These are phyloP conservation scores for Salmacisia buchloeana DNA, from an alignment of 1,284 basidiomycete genomes.

Conservation along the genomic window DNA sequence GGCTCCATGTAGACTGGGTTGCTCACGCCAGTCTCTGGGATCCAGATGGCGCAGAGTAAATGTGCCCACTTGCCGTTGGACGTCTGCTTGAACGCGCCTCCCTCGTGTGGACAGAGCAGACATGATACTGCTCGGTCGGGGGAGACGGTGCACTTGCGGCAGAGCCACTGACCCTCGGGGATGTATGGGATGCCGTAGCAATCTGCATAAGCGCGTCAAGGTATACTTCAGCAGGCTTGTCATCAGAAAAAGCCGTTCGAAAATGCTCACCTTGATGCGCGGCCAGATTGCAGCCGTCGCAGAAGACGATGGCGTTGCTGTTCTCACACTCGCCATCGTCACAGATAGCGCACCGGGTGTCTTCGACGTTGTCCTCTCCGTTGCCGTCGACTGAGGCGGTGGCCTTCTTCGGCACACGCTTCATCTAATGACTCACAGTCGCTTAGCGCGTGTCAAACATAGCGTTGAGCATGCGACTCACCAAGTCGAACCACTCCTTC, in stretches of 20 bases:
- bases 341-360: conserved; percentile 79
- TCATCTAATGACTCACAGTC: conserved; percentile 59
- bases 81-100: conserved; percentile 98
- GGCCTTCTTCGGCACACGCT: conserved; percentile 31
- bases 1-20: conserved; percentile 99
- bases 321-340: conserved; percentile 98
- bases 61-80: conserved; percentile 90
- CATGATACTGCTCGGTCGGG: conserved; percentile 93
- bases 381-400: conserved; percentile 12
- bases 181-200: conserved; percentile 99
- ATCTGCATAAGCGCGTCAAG: conserved; percentile 57
- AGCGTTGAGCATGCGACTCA: conserved; percentile 52
- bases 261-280: conserved; percentile 82
- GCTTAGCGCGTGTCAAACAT: conserved; percentile 6
- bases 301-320: conserved; percentile 97
- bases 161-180: conserved; percentile 98
- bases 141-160: conserved; percentile 94
- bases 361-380: conserved; percentile 33
- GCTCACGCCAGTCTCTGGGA: conserved; percentile 87
- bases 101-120: conserved; percentile 89
- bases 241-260: neutral
- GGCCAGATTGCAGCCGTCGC: conserved; percentile 96
- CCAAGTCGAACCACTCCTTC: conserved; percentile 97
- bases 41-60: conserved; percentile 93
- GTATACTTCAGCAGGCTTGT: neutral